Evolutionary conservation across 2,329 filamentous ascomycete genomes (phyloP), one percentile per base, ranked within the genome.

Genomic region (Lomentospora prolificans): DNA sequence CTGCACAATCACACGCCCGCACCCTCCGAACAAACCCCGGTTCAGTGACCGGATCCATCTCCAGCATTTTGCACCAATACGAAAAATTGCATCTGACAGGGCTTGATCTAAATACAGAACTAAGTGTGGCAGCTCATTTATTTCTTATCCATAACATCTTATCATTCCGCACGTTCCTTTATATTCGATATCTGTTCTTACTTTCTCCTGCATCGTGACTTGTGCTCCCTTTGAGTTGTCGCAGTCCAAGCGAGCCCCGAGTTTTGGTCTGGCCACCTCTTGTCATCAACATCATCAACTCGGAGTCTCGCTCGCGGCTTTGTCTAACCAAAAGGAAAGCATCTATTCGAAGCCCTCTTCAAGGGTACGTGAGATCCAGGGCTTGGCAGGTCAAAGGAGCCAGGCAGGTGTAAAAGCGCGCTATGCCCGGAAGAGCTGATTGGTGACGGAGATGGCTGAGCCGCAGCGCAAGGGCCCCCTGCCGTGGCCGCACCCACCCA

Each of bases 121-220:
- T 19, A 33, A n/a, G 50, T 52, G 50, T 28, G 50, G 12, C 28
- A 52, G 7, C 22, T 52, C 50, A 52, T 52, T 14, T 52, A 31
- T 52, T 36, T 33, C 14, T 28, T 24, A 17, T 25, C 25, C 48
- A 31, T 30, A 19, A 28, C 28, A 31, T 14, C 30, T 19, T 25
- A 33, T 33, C 27, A 33, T 33, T 24, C 44, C 44, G 24, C 44
- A 25, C 44, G 17, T 48, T 22, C 8, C 24, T 17, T 10, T 12
- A 24, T 10, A 5, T n/a, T 12, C n/a, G 27, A 27, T 3, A 10
- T 7, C 25, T 50, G 36, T 41, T 22, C 44, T 22, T 25, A n/a
- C 44, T 48, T 25, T 10, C 17, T 48, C 6, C 44, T 9, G 12
- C 22, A 27, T 48, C 44, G n/a, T n/a, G n/a, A n/a, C n/a, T n/a